Evolutionary conservation across 2,329 filamentous ascomycete genomes (phyloP), one percentile per base, ranked within the genome.

Genomic region (Fusarium sp.): DNA sequence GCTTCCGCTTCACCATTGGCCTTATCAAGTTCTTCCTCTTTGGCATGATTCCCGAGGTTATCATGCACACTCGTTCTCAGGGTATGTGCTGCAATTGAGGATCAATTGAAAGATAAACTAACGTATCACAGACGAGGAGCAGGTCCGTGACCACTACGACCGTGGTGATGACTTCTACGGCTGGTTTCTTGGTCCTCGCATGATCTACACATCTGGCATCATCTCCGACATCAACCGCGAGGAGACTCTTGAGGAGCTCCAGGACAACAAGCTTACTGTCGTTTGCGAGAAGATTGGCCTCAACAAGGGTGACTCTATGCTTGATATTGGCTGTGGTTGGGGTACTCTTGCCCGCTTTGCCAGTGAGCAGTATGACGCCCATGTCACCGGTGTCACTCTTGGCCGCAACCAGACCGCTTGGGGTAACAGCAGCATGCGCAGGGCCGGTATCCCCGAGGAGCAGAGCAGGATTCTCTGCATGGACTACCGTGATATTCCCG

Each of bases 301-400:
- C 67, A 88, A 96, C 85, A 84, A 91, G 75, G 94, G 92, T 77
- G 95, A 98, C 81, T 89, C 84, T 60, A 85, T 98, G 83, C 92
- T 98, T 66, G 96, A 98, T 79, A 97, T 99, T 79, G 96, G 96
- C 80, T 98, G 95, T 81, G 96, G 96, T 77, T 99, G 96, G 96
- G 96, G 96, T 79, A 98, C 96, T 38, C 92, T 99, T 66, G 92
- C 94, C 79, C 94, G 94, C 79, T 98, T 95, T 79, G 96, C 96
- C 77, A 95, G 92, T 75, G 91, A 93, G 82, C 94, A 97, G 88
- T 98, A 97, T 81, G 94, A 94, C 72, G 94, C 93, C 65, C 86
- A 91, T 60, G 93, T 91, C 69, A 96, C 94, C 49, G 96, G 96
- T 86, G 89, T 98, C 81, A 98, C 96, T 70, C 93, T 98, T 64